Percentiles rank a stretch among this genome's conserved stretches.
These are phyloP conservation scores for Amylocystis lapponica DNA, from an alignment of 768 basidiomycete species.

Conservation along the genomic window DNA sequence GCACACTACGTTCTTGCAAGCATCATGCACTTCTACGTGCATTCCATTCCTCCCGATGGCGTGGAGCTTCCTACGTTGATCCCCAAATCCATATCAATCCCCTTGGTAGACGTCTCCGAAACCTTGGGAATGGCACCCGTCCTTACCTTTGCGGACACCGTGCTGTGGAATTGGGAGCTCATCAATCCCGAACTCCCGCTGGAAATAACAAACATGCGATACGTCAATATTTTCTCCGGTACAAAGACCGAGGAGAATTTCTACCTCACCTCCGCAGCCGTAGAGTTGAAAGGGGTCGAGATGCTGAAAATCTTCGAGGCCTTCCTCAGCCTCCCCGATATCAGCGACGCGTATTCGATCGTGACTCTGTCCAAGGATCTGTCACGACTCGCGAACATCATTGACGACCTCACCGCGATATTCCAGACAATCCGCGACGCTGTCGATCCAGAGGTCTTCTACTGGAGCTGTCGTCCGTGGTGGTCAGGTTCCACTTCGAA, in stretches of 20 bases:
- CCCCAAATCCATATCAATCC: conserved; percentile 72
- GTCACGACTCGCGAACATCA: conserved; percentile 53
- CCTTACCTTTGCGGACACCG: conserved; percentile 92
- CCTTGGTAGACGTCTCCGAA: conserved; percentile 70
- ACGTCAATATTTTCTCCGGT: conserved; percentile 73
- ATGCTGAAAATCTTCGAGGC: conserved; percentile 85
- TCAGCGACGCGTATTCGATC: conserved; percentile 36
- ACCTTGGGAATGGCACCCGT: conserved; percentile 86
- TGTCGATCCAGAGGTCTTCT: conserved; percentile 85
- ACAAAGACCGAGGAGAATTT: conserved; percentile 83
- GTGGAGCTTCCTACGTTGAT: conserved; percentile 43
- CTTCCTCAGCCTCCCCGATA: conserved; percentile 70
- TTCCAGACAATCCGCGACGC: conserved; percentile 62
- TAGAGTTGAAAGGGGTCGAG: conserved; percentile 83
- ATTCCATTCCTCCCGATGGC: conserved; percentile 54
- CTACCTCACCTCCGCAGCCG: conserved; percentile 76
- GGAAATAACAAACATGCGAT: conserved; percentile 68
- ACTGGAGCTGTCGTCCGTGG: conserved; percentile 90
- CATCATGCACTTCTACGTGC: conserved; percentile 86
- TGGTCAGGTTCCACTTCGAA: conserved; percentile 75
- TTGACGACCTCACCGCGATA: conserved; percentile 68
- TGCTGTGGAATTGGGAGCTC: conserved; percentile 86
- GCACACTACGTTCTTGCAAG: conserved; percentile 89
- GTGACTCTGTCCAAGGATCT: conserved; percentile 71
- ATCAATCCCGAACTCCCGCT: conserved; percentile 51